Evolutionary conservation across 768 basidiomycete species (phyloP).

Genomic region (Boletus insuetus): DNA sequence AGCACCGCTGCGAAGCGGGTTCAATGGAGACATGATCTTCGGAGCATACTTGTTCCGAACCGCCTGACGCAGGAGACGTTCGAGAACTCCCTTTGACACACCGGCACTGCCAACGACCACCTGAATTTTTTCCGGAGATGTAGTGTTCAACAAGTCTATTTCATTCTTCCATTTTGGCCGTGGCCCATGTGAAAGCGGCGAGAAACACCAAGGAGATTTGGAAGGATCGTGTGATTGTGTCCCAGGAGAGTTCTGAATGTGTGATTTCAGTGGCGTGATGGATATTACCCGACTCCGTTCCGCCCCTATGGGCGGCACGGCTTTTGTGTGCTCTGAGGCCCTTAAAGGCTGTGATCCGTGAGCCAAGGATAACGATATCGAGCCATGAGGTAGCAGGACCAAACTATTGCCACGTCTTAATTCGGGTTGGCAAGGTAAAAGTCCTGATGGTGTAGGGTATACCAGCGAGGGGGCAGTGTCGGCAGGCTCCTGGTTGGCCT

Average conservation of each 20-base stretch:
- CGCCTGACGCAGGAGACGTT: constrained; percentile 26
- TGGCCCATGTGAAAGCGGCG: constrained; percentile 3
- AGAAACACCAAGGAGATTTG: constrained; percentile 1
- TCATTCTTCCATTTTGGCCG: constrained; percentile 5
- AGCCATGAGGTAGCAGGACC: constrained; percentile 3
- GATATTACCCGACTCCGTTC: constrained; percentile 27
- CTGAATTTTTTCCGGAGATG: neutral
- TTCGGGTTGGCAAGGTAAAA: constrained; percentile 10
- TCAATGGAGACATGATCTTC: constrained; percentile 31
- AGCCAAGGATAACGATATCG: constrained; percentile 23
- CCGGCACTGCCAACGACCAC: neutral
- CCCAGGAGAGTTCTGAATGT: neutral
- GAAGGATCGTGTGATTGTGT: neutral
- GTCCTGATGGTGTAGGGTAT: constrained; percentile 22
- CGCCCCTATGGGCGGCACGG: constrained; percentile 29
- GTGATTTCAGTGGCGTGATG: constrained; percentile 12
- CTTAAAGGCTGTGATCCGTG: constrained; percentile 26
- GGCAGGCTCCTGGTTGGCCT: neutral
- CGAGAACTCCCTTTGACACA: constrained; percentile 19
- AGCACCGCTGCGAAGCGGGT: constrained; percentile 25
- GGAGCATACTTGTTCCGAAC: constrained; percentile 25
- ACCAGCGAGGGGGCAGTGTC: neutral
- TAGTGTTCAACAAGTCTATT: neutral
- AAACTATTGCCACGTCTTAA: constrained; percentile 5
- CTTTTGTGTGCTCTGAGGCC: constrained; percentile 20